Evolutionary conservation across 2,329 filamentous ascomycete genomes (phyloP).

Genomic region (Fusarium torreyae): DNA sequence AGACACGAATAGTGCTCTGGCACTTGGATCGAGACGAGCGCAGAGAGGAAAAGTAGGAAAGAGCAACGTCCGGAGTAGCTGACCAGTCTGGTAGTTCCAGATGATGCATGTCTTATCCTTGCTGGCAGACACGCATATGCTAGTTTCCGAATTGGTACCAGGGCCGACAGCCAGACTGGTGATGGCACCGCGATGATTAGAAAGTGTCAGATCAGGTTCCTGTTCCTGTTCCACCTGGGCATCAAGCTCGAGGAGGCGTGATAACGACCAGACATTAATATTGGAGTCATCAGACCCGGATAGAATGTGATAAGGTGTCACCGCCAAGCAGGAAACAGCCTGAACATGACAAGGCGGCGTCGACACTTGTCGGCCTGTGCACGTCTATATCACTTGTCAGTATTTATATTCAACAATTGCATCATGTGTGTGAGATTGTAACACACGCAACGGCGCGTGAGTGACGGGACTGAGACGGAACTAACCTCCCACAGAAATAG

Average conservation of each 20-base stretch:
- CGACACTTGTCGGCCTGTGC: conserved; percentile 81
- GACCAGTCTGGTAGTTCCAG: conserved; percentile 91
- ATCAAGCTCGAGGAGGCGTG: conserved; percentile 76
- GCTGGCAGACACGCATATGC: conserved; percentile 87
- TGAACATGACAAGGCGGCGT: conserved; percentile 86
- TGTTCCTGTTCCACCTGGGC: conserved; percentile 68
- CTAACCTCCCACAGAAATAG: conserved; percentile 93
- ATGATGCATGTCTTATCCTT: conserved; percentile 90
- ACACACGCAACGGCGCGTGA: conserved; percentile 34
- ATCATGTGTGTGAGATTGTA: conserved; percentile 19
- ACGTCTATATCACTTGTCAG: conserved; percentile 66
- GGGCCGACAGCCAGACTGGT: conserved; percentile 76
- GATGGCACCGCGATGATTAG: conserved; percentile 82
- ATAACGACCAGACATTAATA: conserved; percentile 91
- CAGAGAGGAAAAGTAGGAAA: conserved; percentile 82
- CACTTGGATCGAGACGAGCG: conserved; percentile 83
- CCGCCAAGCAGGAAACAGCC: conserved; percentile 81
- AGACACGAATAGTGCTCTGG: conserved; percentile 85
- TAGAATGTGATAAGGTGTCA: conserved; percentile 80
- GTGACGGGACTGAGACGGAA: conserved; percentile 37
- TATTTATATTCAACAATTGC: conserved; percentile 32
- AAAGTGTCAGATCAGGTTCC: conserved; percentile 83
- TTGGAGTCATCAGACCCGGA: conserved; percentile 90
- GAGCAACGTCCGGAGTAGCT: conserved; percentile 84
- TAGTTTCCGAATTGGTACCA: conserved; percentile 77